These are phyloP conservation scores for Ormosia semicastrata DNA, from an alignment of 306 rosid genomes.

Conservation along the genomic window DNA sequence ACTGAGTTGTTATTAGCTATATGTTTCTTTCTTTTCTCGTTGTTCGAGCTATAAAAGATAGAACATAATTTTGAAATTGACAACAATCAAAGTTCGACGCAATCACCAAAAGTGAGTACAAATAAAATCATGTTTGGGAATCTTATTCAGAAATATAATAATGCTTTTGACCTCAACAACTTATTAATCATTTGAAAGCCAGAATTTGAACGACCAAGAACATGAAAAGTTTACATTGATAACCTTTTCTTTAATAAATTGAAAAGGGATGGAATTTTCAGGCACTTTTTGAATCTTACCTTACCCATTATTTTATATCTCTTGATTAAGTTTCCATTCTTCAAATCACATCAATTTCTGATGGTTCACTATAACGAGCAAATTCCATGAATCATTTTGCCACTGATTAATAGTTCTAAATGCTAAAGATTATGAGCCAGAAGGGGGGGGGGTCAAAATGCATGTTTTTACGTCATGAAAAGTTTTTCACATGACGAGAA, in stretches of 20 bases:
- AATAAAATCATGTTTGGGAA: slow-evolving; percentile 30
- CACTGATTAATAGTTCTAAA: slow-evolving; percentile 2
- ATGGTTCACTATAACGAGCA: not conserved
- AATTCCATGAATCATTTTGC: slow-evolving; percentile 27
- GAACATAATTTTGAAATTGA: not conserved
- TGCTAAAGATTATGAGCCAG: not conserved
- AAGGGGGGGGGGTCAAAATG: too few relatives aligned
- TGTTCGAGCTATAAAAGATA: not conserved
- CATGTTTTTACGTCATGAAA: too few relatives aligned
- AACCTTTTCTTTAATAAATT: slow-evolving; percentile 1
- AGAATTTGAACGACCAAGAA: slow-evolving; percentile 33
- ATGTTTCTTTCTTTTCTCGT: not conserved
- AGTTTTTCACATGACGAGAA: too few relatives aligned
- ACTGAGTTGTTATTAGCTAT: too few relatives aligned
- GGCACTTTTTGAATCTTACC: not conserved
- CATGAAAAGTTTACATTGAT: slow-evolving; percentile 30
- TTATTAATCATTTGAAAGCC: slow-evolving; percentile 31
- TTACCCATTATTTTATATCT: not conserved
- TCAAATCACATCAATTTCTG: not conserved
- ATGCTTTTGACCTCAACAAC: slow-evolving; percentile 29
- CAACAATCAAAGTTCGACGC: not conserved
- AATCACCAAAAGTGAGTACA: not conserved
- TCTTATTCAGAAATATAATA: slow-evolving; percentile 29
- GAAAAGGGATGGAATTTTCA: slow-evolving; percentile 5
- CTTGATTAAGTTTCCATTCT: slow-evolving; percentile 1